phyloP scores from a whole-genome alignment of 306 rosid genomes.

The Dryas drummondii region DNA sequence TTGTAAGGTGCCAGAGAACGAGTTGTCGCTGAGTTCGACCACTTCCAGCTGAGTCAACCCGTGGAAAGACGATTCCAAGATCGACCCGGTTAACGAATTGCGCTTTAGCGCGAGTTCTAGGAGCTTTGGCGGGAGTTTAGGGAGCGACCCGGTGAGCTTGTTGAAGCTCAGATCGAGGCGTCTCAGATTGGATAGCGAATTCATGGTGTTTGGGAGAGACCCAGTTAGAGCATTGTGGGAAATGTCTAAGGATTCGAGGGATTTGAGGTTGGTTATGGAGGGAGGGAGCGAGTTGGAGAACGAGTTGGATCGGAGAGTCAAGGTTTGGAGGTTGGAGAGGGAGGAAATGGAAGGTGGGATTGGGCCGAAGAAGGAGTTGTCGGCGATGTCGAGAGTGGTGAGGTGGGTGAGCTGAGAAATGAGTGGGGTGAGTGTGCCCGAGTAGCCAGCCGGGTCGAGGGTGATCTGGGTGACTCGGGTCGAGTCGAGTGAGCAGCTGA shows the following conservation, averaged over 20 bases:
- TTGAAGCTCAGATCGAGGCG: constrained; percentile 83
- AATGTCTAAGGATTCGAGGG: constrained; percentile 59
- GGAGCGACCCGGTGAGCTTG: constrained; percentile 52
- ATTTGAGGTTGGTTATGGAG: constrained; percentile 47
- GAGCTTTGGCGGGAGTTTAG: constrained; percentile 60
- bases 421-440: constrained; percentile 67
- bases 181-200: constrained; percentile 40
- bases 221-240: constrained; percentile 61
- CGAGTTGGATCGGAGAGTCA: constrained; percentile 69
- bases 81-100: constrained; percentile 59
- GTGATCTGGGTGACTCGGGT: constrained; percentile 69
- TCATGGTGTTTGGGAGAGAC: constrained; percentile 44
- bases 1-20: constrained; percentile 43
- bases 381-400: constrained; percentile 63
- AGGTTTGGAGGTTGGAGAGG: constrained; percentile 52
- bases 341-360: constrained; percentile 71
- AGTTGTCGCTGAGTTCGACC: constrained; percentile 74
- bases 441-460: constrained; percentile 82
- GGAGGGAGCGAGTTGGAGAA: constrained; percentile 59
- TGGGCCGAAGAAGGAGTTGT: constrained; percentile 60
- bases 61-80: constrained; percentile 45
- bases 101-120: constrained; percentile 69
- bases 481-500: constrained; percentile 66
- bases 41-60: constrained; percentile 56
- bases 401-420: constrained; percentile 60